phyloP scores from a whole-genome alignment of 495 filamentous ascomycete genomes.

The Aspergillus steynii region DNA sequence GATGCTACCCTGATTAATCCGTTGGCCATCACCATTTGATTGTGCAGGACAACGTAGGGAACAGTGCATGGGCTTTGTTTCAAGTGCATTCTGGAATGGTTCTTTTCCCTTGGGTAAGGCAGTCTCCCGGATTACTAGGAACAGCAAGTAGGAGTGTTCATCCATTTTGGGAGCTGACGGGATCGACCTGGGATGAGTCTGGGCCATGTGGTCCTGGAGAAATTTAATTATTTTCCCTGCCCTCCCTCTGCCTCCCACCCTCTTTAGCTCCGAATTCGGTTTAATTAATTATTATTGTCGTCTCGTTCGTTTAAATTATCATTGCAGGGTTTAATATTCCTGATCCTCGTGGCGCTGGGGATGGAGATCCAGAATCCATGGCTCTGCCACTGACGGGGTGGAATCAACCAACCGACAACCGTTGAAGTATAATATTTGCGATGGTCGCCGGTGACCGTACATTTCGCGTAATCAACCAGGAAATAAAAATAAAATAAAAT shows the following conservation, averaged over 20 bases:
- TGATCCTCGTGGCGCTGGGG: constrained; percentile 6
- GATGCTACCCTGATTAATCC: neutral
- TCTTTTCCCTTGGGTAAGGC: neutral
- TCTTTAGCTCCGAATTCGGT: neutral
- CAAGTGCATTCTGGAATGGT: neutral
- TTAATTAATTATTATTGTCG: neutral
- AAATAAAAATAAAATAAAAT: constrained; percentile 4
- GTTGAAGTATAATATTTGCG: constrained; percentile 15
- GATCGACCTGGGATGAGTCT: constrained; percentile 6
- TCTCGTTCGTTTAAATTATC: constrained; percentile 1
- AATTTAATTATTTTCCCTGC: neutral
- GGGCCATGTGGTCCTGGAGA: constrained; percentile 4
- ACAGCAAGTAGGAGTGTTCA: neutral
- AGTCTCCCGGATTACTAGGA: neutral
- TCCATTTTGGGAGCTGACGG: constrained; percentile 2
- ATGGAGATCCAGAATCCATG: constrained; percentile 5
- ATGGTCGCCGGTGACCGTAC: neutral
- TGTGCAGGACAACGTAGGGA: neutral
- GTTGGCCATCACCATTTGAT: neutral
- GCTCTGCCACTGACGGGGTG: constrained; percentile 1
- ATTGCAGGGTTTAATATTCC: constrained; percentile 4
- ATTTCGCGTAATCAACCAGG: neutral
- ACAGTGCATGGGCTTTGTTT: neutral
- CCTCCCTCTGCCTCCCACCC: too few species aligned
- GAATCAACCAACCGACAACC: constrained; percentile 20